Evolutionary conservation across 106 monocot species (phyloP).

Genomic region (Dendrobium officinale): DNA sequence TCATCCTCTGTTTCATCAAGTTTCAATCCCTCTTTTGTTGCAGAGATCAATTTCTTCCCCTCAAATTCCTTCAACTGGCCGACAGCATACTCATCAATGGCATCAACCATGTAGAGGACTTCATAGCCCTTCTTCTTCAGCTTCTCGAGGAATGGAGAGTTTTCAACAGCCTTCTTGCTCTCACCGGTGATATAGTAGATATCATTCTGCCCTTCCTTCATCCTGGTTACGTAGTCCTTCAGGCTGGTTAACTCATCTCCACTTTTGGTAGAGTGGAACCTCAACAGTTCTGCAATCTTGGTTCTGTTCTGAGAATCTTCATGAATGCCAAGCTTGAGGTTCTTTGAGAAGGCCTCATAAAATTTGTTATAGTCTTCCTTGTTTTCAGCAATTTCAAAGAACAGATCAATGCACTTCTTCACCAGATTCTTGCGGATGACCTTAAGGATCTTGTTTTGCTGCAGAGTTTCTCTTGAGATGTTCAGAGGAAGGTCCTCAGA

Average conservation of each 20-base stretch:
- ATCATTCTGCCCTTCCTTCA: conserved; percentile 81
- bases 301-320: conserved; percentile 60
- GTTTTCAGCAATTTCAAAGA: conserved; percentile 83
- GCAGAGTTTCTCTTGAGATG: conserved; percentile 75
- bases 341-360: conserved; percentile 82
- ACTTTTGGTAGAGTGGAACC: conserved; percentile 77
- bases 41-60: conserved; percentile 73
- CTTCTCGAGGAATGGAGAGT: conserved; percentile 80
- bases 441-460: conserved; percentile 83
- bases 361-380: conserved; percentile 83
- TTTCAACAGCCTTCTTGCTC: conserved; percentile 84
- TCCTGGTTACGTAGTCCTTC: conserved; percentile 76
- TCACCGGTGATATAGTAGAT: conserved; percentile 80
- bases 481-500: conserved; percentile 82
- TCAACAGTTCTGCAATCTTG: conserved; percentile 64
- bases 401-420: conserved; percentile 75
- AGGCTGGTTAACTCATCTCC: conserved; percentile 76
- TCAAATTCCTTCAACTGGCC: conserved; percentile 78
- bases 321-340: conserved; percentile 75
- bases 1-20: conserved; percentile 70
- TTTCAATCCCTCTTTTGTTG: conserved; percentile 70
- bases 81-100: conserved; percentile 71
- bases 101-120: conserved; percentile 73
- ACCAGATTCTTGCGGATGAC: conserved; percentile 80
- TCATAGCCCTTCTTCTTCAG: conserved; percentile 73